These are phyloP conservation scores for Ophiostoma sp. DNA, from an alignment of 2,329 filamentous ascomycete species.

Conservation along the genomic window DNA sequence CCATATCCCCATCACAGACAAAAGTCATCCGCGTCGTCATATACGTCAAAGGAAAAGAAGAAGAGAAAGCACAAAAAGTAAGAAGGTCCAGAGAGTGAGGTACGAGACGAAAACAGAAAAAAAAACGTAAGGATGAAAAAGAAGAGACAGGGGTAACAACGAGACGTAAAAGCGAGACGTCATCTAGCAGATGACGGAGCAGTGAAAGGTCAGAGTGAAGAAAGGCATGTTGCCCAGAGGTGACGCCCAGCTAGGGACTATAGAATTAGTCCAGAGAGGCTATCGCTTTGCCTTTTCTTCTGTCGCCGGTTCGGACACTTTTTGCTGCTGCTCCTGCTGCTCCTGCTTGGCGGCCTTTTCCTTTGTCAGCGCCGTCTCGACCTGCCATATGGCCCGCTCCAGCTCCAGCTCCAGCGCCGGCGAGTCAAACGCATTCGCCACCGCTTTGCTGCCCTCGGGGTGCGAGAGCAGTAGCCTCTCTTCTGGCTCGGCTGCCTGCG, in stretches of 20 bases:
- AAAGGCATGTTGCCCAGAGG: too few relatives aligned
- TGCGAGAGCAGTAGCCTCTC: constrained; percentile 41
- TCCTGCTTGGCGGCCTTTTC: constrained; percentile 27
- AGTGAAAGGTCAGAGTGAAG: too few relatives aligned
- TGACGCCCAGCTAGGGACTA: too few relatives aligned
- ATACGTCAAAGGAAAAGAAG: background rate
- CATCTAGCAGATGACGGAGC: too few relatives aligned
- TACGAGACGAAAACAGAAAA: background rate
- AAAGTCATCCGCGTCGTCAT: background rate
- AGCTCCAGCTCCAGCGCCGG: constrained; percentile 68
- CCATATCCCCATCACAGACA: background rate
- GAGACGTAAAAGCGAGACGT: too few relatives aligned
- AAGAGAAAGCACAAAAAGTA: background rate
- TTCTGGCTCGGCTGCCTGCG: constrained; percentile 29
- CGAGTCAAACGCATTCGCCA: constrained; percentile 52
- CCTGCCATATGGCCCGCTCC: constrained; percentile 70
- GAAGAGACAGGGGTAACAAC: background rate
- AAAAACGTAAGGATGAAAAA: background rate
- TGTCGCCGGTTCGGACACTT: background rate
- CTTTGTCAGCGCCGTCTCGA: constrained; percentile 48
- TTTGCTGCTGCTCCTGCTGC: background rate
- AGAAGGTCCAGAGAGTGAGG: background rate
- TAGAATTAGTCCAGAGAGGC: background rate
- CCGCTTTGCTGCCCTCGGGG: constrained; percentile 31
- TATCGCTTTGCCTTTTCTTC: background rate